Conservation (phyloP, 1,284 basidiomycete genomes). For the Kwoniella shivajii region DNA sequence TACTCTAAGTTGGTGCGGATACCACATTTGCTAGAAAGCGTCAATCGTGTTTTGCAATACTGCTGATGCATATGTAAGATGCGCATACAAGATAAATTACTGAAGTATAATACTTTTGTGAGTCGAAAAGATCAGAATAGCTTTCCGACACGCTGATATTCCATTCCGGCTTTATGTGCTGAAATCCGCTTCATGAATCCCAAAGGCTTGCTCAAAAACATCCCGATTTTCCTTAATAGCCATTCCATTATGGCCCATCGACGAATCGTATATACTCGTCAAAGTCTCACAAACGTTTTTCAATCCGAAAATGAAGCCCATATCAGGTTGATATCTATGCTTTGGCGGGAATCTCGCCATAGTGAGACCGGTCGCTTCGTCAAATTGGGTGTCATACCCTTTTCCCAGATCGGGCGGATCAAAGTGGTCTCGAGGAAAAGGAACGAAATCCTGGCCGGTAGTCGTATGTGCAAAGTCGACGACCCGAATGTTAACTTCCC, state of each 20-base stretch:
- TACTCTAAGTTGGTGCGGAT: too few species aligned
- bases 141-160: background rate
- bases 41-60: too few species aligned
- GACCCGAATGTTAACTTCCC: conserved; percentile 91
- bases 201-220: conserved; percentile 44
- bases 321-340: conserved; percentile 82
- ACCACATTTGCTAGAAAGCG: too few species aligned
- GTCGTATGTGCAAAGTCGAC: conserved; percentile 99
- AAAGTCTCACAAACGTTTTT: conserved; percentile 75
- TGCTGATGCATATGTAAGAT: conserved; percentile 23
- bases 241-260: conserved; percentile 56
- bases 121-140: background rate
- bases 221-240: conserved; percentile 28
- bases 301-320: conserved; percentile 90
- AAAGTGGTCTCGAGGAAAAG: conserved; percentile 48
- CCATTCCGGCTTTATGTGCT: conserved; percentile 15
- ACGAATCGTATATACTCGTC: conserved; percentile 72
- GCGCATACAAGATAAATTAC: conserved; percentile 9
- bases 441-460: conserved; percentile 87
- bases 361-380: conserved; percentile 73
- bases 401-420: conserved; percentile 60
- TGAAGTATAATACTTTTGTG: background rate
- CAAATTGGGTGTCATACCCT: conserved; percentile 78
- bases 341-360: conserved; percentile 91
- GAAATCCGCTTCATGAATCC: conserved; percentile 14